phyloP scores from a whole-genome alignment of 2,329 filamentous ascomycete species.

The Fusarium beomiforme region DNA sequence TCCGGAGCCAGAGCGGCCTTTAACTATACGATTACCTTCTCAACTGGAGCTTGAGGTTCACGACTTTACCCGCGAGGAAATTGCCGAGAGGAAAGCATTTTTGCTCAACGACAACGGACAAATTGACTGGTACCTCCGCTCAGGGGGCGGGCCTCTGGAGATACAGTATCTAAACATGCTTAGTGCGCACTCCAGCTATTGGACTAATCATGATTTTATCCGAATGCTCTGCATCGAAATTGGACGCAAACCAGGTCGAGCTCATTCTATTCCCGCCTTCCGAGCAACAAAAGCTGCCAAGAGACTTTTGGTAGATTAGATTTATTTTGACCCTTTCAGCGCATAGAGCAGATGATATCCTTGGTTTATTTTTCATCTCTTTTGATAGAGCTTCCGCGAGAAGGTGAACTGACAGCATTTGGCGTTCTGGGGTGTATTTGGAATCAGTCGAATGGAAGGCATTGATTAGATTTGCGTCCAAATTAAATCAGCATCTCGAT shows the following conservation, averaged over 20 bases:
- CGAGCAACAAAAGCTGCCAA: constrained; percentile 65
- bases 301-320: constrained; percentile 44
- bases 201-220: constrained; percentile 88
- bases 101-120: constrained; percentile 96
- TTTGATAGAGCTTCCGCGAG: constrained; percentile 1
- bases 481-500: background rate
- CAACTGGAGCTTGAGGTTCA: constrained; percentile 94
- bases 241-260: constrained; percentile 76
- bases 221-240: constrained; percentile 89
- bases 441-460: background rate
- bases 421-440: background rate
- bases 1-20: constrained; percentile 49
- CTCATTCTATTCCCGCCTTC: constrained; percentile 66
- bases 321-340: background rate
- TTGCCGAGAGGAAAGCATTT: constrained; percentile 88
- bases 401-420: background rate
- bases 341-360: background rate
- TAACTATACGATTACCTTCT: constrained; percentile 62
- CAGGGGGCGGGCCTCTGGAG: constrained; percentile 86
- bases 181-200: constrained; percentile 94
- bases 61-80: constrained; percentile 90
- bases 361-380: background rate
- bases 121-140: constrained; percentile 88
- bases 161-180: constrained; percentile 98
- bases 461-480: constrained; percentile 3